Evolutionary conservation across 257 asterid species (phyloP).

Genomic region (Petunia secreta): DNA sequence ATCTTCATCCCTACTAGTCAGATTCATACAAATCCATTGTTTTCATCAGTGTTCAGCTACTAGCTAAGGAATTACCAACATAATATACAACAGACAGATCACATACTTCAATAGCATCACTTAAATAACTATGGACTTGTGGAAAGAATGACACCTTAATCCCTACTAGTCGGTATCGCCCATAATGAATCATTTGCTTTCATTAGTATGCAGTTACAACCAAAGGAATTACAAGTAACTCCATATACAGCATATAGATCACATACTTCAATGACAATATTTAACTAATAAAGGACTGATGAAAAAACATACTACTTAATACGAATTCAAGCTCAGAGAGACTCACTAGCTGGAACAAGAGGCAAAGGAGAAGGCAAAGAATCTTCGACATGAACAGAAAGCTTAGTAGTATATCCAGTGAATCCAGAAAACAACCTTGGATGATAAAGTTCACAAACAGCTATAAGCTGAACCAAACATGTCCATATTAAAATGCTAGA

Average conservation of each 20-base stretch:
- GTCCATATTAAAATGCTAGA: conserved; percentile 91
- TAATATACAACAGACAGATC: not conserved
- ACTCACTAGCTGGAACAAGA: conserved; percentile 65
- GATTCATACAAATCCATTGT: not conserved
- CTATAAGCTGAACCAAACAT: conserved; percentile 83
- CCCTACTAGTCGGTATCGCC: not conserved
- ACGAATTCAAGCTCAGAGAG: conserved; percentile 30
- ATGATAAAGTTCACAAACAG: conserved; percentile 81
- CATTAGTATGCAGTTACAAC: not conserved
- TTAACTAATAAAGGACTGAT: not conserved
- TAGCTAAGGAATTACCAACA: not conserved
- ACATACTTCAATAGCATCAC: not conserved
- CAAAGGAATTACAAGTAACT: not conserved
- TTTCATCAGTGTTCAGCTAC: not conserved
- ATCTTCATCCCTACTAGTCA: not conserved
- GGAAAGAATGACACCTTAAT: not conserved
- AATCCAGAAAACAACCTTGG: conserved; percentile 62
- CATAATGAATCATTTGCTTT: not conserved
- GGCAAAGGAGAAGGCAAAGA: conserved; percentile 46
- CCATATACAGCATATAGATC: not conserved
- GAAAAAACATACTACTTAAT: not conserved
- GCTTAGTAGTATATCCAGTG: conserved; percentile 43
- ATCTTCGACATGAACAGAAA: conserved; percentile 50
- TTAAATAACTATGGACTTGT: not conserved
- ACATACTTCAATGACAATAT: not conserved